phyloP scores from a whole-genome alignment of 306 rosid species.

The Prinsepia uniflora region DNA sequence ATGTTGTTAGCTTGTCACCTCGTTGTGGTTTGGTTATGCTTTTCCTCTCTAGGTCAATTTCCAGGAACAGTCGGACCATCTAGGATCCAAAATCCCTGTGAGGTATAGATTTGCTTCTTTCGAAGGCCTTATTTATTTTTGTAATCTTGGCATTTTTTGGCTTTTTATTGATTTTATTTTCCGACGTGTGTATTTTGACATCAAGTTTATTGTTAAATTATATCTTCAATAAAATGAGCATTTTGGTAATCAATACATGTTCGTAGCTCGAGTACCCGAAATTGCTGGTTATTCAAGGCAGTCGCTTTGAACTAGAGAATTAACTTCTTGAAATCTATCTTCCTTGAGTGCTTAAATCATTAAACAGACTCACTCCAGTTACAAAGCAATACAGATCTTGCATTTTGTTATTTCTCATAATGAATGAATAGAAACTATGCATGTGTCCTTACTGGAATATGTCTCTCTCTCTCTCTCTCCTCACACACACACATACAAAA shows the following conservation, averaged over 20 bases:
- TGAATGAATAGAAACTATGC: not conserved
- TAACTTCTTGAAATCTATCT: not conserved
- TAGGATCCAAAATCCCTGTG: constrained; percentile 29
- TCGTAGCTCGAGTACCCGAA: not conserved
- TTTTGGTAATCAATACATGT: not conserved
- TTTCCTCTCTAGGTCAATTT: not conserved
- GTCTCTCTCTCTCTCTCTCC: no score
- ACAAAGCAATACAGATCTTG: not conserved
- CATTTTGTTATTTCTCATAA: not conserved
- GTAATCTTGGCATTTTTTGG: constrained; percentile 12
- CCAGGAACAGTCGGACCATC: constrained; percentile 12
- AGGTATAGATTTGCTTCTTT: constrained; percentile 23
- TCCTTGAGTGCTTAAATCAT: not conserved
- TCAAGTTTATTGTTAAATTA: not conserved
- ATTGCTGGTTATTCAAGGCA: no score
- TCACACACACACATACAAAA: no score
- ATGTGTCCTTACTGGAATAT: no score
- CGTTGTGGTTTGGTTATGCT: constrained; percentile 21
- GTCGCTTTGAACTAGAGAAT: no score
- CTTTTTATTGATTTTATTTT: not conserved
- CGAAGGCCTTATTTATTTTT: not conserved
- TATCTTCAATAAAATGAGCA: not conserved
- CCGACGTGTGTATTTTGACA: not conserved
- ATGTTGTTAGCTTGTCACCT: constrained; percentile 26
- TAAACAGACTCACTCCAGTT: not conserved